phyloP scores from a whole-genome alignment of 768 basidiomycete species.

The Serendipita sp. region DNA sequence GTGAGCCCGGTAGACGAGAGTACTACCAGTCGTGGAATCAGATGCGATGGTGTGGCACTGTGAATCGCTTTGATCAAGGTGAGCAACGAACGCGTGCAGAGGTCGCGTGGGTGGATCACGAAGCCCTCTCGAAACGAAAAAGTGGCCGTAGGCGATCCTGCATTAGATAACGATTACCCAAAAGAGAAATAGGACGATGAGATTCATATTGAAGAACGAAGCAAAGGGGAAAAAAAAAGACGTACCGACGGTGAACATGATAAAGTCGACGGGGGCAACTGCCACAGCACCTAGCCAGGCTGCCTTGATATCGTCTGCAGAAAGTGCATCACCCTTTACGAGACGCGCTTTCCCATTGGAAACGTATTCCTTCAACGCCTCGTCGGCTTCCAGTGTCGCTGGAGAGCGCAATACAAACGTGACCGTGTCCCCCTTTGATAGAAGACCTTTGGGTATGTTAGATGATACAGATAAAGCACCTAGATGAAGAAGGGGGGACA shows the following conservation, averaged over 20 bases:
- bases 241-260: constrained; percentile 48
- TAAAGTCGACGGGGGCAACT: constrained; percentile 28
- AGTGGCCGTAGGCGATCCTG: constrained; percentile 29
- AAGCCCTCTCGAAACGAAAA: constrained; percentile 34
- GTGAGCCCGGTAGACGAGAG: constrained; percentile 39
- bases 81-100: constrained; percentile 40
- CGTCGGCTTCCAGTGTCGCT: constrained; percentile 36
- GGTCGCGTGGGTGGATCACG: constrained; percentile 32
- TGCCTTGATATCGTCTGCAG: constrained; percentile 30
- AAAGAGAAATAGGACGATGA: background rate
- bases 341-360: constrained; percentile 34
- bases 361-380: constrained; percentile 34
- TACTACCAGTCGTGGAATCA: constrained; percentile 34
- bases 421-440: constrained; percentile 37
- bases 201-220: no score
- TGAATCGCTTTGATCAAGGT: constrained; percentile 25
- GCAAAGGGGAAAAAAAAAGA: background rate
- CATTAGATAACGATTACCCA: background rate
- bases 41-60: background rate
- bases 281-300: constrained; percentile 27
- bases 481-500: background rate
- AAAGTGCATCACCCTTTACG: constrained; percentile 44
- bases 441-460: constrained; percentile 15
- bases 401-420: constrained; percentile 45
- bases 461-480: no score